Evolutionary conservation across 108 stramenopile genomes (phyloP).

Genomic region (Parietichytrium sp.): DNA sequence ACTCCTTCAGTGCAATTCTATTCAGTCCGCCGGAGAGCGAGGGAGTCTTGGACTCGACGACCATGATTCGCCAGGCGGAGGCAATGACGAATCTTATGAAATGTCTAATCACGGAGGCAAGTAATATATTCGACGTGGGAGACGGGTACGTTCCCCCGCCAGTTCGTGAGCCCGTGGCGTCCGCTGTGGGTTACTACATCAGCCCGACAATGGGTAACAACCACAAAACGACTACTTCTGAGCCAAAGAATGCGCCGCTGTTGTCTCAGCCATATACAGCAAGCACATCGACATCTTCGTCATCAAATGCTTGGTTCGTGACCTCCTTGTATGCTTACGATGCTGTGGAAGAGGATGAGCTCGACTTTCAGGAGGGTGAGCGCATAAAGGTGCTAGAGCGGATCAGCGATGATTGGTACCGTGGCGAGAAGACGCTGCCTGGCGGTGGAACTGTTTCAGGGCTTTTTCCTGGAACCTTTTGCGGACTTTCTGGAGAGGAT

Average conservation of each 20-base stretch:
- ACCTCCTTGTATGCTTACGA: neutral
- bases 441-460: constrained; percentile 1
- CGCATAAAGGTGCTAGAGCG: neutral
- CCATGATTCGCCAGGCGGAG: constrained; percentile 10
- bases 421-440: neutral
- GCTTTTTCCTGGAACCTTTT: neutral
- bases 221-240: no score
- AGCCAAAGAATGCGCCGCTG: no score
- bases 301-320: no score
- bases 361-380: neutral
- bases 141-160: constrained; percentile 8
- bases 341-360: constrained; percentile 18
- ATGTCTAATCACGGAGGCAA: neutral
- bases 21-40: neutral
- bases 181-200: no score
- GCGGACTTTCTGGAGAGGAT: neutral
- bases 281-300: no score
- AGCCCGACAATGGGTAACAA: no score
- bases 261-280: no score
- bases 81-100: neutral
- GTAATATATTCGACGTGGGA: neutral
- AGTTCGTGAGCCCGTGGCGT: no score
- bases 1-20: constrained; percentile 7
- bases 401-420: constrained; percentile 29
- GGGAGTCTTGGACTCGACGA: neutral